Conservation (phyloP, 352 stramenopile species). For the Pythium volutum region DNA sequence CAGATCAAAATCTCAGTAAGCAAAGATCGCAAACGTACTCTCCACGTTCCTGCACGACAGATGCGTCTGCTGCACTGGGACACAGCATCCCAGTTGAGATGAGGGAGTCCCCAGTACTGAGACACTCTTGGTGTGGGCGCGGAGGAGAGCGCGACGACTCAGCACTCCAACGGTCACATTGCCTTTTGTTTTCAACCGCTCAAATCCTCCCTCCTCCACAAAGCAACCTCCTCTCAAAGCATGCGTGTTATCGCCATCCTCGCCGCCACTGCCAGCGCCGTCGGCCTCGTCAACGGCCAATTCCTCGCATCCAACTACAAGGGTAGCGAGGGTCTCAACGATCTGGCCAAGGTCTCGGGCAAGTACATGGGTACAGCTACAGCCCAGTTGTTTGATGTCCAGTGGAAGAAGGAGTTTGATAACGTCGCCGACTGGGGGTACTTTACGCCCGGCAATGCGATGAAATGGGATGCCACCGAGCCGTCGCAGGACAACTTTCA, state of each 20-base stretch:
- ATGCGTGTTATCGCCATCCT: background rate
- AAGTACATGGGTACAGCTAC: conserved; percentile 5
- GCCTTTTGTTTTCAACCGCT: background rate
- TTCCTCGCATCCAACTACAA: background rate
- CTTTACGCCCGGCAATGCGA: conserved; percentile 1
- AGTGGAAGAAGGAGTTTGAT: background rate
- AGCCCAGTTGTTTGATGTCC: background rate
- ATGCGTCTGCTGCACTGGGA: background rate
- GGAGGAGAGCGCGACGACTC: background rate
- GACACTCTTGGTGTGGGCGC: no score
- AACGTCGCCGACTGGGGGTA: background rate
- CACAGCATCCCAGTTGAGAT: no score
- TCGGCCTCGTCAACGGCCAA: background rate
- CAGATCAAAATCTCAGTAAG: no score
- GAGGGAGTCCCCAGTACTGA: background rate
- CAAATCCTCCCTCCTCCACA: background rate
- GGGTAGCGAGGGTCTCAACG: background rate
- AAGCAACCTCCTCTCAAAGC: background rate
- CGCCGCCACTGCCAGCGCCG: background rate
- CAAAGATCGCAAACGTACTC: no score
- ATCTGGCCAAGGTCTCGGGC: background rate
- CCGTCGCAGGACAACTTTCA: background rate
- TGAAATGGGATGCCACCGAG: conserved; percentile 4
- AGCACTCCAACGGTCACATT: background rate
- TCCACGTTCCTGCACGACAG: background rate